Conservation (phyloP, 805 yeast species). For the Saitoella complicata region DNA sequence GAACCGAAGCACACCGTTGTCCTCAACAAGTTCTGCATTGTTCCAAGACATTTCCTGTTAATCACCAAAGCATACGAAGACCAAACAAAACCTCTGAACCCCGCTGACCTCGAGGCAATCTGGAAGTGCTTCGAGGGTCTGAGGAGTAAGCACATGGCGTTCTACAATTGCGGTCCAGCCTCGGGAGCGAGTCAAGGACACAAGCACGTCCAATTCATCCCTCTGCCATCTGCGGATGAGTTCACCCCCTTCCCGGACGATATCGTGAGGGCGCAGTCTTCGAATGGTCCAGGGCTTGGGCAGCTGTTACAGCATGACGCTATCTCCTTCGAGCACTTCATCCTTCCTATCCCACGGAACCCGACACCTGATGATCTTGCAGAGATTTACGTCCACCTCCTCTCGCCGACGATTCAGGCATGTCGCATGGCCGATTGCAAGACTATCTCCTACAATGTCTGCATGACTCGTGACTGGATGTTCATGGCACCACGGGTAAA, state of each 20-base stretch:
- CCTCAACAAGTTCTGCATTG: constrained; percentile 75
- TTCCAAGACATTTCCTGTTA: constrained; percentile 60
- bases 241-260: constrained; percentile 43
- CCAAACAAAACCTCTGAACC: constrained; percentile 57
- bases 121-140: constrained; percentile 37
- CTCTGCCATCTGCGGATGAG: constrained; percentile 33
- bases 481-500: constrained; percentile 67
- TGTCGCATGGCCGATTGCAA: constrained; percentile 19
- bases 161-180: constrained; percentile 74
- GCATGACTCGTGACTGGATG: constrained; percentile 71
- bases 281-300: constrained; percentile 15
- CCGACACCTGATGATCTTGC: constrained; percentile 43
- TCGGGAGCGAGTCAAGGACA: constrained; percentile 94
- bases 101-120: constrained; percentile 49
- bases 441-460: constrained; percentile 59
- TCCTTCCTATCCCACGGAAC: constrained; percentile 40
- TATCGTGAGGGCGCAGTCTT: constrained; percentile 16
- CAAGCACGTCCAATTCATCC: constrained; percentile 77
- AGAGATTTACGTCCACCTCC: constrained; percentile 45
- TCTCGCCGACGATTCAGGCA: constrained; percentile 55
- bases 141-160: constrained; percentile 36
- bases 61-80: constrained; percentile 59
- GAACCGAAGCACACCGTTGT: constrained; percentile 43
- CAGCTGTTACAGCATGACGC: constrained; percentile 49
- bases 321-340: constrained; percentile 67